These are phyloP conservation scores for Candida ulmi DNA, from an alignment of 805 yeast genomes.

Conservation along the genomic window DNA sequence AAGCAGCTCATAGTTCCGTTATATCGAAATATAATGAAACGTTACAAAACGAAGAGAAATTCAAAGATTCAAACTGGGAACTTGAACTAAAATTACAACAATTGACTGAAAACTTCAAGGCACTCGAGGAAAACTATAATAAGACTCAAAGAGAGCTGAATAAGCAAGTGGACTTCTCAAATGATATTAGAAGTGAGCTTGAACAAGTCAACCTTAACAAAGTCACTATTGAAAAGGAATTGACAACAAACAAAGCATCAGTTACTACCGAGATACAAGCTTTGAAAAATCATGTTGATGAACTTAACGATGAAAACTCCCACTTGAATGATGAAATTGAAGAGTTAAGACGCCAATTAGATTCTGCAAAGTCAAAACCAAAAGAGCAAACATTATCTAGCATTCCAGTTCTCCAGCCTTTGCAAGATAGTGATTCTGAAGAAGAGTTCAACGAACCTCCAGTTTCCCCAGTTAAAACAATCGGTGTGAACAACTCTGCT, in stretches of 20 bases:
- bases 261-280: slow-evolving; percentile 39
- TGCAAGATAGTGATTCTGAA: slow-evolving; percentile 26
- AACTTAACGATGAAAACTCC: slow-evolving; percentile 67
- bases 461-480: slow-evolving; percentile 27
- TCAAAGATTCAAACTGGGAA: slow-evolving; percentile 61
- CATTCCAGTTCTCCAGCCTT: slow-evolving; percentile 21
- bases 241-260: slow-evolving; percentile 29
- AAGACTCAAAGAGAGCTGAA: slow-evolving; percentile 35
- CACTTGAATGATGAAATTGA: slow-evolving; percentile 39
- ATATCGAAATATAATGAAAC: slow-evolving; percentile 20
- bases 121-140: slow-evolving; percentile 36
- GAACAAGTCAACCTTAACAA: slow-evolving; percentile 40
- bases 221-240: slow-evolving; percentile 34
- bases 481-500: slow-evolving; percentile 36
- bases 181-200: slow-evolving; percentile 38
- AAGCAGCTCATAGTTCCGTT: slow-evolving; percentile 15
- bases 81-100: slow-evolving; percentile 47
- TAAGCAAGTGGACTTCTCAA: slow-evolving; percentile 30
- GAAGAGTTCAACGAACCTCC: slow-evolving; percentile 34
- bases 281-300: slow-evolving; percentile 46
- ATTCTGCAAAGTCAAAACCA: slow-evolving; percentile 13
- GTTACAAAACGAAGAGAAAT: slow-evolving; percentile 35
- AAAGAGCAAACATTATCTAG: slow-evolving; percentile 8
- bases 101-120: slow-evolving; percentile 25
- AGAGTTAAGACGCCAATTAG: slow-evolving; percentile 17